Percentiles rank a stretch among this genome's conserved stretches.
These are phyloP conservation scores for Colletotrichum zoysiae DNA, from an alignment of 2,329 filamentous ascomycete genomes.

Conservation along the genomic window DNA sequence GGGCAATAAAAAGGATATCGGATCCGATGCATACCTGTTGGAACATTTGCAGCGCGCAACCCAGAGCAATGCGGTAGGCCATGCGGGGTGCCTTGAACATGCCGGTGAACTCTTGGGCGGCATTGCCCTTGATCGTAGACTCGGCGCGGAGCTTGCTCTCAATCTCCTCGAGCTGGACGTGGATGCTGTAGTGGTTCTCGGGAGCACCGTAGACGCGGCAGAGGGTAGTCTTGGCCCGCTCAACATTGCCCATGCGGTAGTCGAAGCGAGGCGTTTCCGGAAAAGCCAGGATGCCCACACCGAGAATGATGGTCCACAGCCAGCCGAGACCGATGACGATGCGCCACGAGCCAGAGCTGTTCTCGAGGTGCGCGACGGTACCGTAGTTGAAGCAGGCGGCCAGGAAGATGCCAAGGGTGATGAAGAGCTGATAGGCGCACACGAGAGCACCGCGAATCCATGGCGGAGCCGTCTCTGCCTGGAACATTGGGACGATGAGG, in stretches of 20 bases:
- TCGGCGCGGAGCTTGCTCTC: constrained; percentile 66
- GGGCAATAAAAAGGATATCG: background rate
- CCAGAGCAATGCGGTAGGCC: constrained; percentile 71
- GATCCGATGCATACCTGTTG: constrained; percentile 68
- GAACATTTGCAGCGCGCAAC: constrained; percentile 72
- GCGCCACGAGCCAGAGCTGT: constrained; percentile 68
- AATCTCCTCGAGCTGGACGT: constrained; percentile 66
- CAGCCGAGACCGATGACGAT: constrained; percentile 69
- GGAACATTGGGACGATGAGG: constrained; percentile 78
- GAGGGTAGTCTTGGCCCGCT: constrained; percentile 61
- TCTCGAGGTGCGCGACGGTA: constrained; percentile 60
- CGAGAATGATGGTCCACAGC: constrained; percentile 62
- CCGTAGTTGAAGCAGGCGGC: constrained; percentile 70
- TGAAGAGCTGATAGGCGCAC: constrained; percentile 77
- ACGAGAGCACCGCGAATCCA: constrained; percentile 76
- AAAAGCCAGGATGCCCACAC: constrained; percentile 62
- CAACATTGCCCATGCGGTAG: constrained; percentile 61
- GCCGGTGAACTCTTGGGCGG: constrained; percentile 62
- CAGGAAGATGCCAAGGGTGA: constrained; percentile 76
- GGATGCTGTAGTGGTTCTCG: constrained; percentile 58
- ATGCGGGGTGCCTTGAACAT: constrained; percentile 76
- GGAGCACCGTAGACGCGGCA: constrained; percentile 62
- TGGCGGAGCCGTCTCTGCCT: constrained; percentile 76
- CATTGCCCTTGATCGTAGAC: constrained; percentile 53
- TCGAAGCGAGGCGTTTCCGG: constrained; percentile 66